A percentile compares a stretch with the other conserved stretches of the same genome.
Conservation (phyloP, 352 stramenopile species). For the Phytophthora vignae region DNA sequence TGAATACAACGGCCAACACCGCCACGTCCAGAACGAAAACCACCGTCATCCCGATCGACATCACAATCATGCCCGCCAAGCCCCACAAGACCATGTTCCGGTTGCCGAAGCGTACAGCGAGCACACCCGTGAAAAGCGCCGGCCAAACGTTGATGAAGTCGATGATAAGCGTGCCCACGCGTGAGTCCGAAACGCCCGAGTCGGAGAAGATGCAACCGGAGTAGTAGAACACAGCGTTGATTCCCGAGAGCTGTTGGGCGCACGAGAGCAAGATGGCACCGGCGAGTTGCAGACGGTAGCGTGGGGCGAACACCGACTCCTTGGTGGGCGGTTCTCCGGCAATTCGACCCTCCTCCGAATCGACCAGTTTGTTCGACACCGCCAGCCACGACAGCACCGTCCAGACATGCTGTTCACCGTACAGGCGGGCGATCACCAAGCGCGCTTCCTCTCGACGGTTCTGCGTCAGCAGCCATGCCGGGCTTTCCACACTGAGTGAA, state of each 20-base stretch:
- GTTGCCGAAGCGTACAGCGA: constrained; percentile 19
- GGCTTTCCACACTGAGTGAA: constrained; percentile 29
- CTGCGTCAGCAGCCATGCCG: constrained; percentile 30
- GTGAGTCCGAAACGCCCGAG: constrained; percentile 4
- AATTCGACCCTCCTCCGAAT: constrained; percentile 18
- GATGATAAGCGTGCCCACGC: constrained; percentile 10
- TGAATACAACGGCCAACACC: constrained; percentile 15
- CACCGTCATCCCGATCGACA: constrained; percentile 21
- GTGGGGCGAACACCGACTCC: constrained; percentile 18
- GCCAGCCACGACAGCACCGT: constrained; percentile 19
- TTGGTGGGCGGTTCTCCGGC: constrained; percentile 18
- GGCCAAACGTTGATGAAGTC: constrained; percentile 20
- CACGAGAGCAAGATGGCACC: constrained; percentile 20
- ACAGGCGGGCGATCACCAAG: constrained; percentile 32
- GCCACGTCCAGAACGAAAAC: constrained; percentile 10
- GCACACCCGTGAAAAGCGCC: constrained; percentile 10
- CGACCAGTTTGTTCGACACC: constrained; percentile 24
- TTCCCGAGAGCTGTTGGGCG: constrained; percentile 14
- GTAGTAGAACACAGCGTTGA: constrained; percentile 23
- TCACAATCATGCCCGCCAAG: constrained; percentile 11
- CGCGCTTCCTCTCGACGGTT: constrained; percentile 28
- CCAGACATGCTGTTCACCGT: constrained; percentile 29
- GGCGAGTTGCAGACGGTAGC: constrained; percentile 13
- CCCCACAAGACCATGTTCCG: constrained; percentile 23
- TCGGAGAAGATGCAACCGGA: constrained; percentile 7